Evolutionary conservation across 352 stramenopile species (phyloP).

Genomic region (Globisporangium splendens): DNA sequence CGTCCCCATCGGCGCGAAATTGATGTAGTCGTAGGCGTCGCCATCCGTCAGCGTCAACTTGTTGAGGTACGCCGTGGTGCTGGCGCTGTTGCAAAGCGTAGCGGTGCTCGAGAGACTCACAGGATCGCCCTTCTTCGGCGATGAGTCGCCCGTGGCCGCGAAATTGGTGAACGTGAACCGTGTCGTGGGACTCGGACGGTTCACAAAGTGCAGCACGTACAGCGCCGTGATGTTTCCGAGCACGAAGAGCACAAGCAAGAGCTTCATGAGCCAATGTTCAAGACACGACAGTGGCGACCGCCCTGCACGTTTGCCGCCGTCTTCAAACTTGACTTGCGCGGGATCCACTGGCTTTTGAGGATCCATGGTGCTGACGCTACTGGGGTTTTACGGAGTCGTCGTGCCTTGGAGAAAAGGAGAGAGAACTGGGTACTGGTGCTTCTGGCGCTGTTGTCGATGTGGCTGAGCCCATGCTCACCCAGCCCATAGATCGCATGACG

Average conservation of each 20-base stretch:
- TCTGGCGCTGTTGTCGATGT: no score
- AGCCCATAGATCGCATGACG: no score
- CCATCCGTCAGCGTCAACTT: conserved; percentile 21
- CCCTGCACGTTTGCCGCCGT: neutral
- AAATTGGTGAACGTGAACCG: conserved; percentile 39
- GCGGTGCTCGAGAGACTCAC: conserved; percentile 37
- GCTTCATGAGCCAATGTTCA: conserved; percentile 21
- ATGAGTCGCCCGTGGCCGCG: conserved; percentile 13
- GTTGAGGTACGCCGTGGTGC: conserved; percentile 66
- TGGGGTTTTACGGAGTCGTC: conserved; percentile 7
- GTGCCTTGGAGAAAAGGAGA: neutral
- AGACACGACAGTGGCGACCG: neutral
- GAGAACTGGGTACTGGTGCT: neutral
- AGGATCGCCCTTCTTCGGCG: conserved; percentile 20
- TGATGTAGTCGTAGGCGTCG: conserved; percentile 34
- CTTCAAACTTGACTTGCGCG: conserved; percentile 43
- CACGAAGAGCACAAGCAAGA: conserved; percentile 49
- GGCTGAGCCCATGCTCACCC: no score
- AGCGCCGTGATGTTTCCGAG: conserved; percentile 55
- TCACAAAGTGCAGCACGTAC: conserved; percentile 63
- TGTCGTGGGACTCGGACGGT: conserved; percentile 36
- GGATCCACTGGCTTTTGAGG: conserved; percentile 35
- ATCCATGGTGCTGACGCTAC: conserved; percentile 14
- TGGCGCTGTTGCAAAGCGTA: conserved; percentile 45
- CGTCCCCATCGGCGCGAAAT: conserved; percentile 44